These are phyloP conservation scores for Cokeromyces recurvatus DNA, from an alignment of 371 early-diverging fungal species.

Conservation along the genomic window DNA sequence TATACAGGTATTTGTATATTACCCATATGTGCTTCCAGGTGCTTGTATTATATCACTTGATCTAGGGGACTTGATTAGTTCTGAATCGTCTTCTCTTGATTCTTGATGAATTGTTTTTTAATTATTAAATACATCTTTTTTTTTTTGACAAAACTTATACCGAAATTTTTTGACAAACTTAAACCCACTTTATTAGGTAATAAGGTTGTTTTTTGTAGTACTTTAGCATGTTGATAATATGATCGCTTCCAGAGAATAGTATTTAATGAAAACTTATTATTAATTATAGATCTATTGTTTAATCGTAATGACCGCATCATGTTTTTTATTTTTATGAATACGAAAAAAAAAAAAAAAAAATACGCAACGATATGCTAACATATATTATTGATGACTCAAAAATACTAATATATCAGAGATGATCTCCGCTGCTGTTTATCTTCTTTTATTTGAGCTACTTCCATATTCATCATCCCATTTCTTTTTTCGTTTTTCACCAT, in stretches of 20 bases:
- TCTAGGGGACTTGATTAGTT: slow-evolving; percentile 17
- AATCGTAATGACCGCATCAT: too few relatives aligned
- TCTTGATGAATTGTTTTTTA: background rate
- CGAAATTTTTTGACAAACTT: slow-evolving; percentile 6
- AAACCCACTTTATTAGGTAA: slow-evolving; percentile 19
- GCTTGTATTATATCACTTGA: slow-evolving; percentile 47
- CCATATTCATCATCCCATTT: slow-evolving; percentile 13
- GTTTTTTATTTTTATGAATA: too few relatives aligned
- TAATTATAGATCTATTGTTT: too few relatives aligned
- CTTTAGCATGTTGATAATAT: too few relatives aligned
- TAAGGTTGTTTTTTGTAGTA: slow-evolving; percentile 6
- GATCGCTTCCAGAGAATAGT: too few relatives aligned
- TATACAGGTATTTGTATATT: slow-evolving; percentile 3
- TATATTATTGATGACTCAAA: slow-evolving; percentile 10
- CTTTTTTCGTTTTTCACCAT: slow-evolving; percentile 11
- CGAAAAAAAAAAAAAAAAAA: too few relatives aligned
- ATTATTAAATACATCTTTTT: background rate
- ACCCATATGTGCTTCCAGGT: slow-evolving; percentile 62
- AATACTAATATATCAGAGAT: background rate
- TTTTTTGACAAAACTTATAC: slow-evolving; percentile 1
- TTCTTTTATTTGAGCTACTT: too few relatives aligned
- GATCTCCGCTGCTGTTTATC: too few relatives aligned
- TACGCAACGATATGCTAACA: too few relatives aligned
- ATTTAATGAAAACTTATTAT: too few relatives aligned
- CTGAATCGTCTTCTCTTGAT: slow-evolving; percentile 11